Conservation (phyloP, 2,329 filamentous ascomycete species). For the Lachnellula subtilissima region DNA sequence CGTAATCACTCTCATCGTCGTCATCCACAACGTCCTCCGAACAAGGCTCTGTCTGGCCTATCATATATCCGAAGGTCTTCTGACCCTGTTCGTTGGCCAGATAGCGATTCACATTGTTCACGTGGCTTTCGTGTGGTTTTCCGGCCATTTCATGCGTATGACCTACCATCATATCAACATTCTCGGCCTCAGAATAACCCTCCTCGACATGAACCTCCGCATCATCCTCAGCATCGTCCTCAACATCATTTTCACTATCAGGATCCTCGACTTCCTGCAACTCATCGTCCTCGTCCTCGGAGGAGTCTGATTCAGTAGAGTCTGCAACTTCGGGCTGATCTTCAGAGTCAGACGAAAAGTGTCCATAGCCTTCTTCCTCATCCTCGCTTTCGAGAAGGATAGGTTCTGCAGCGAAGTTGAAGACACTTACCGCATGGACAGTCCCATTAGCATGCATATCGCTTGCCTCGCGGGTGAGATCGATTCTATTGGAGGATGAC, state of each 20-base stretch:
- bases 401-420: slow-evolving; percentile 9
- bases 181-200: slow-evolving; percentile 3
- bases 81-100: background rate
- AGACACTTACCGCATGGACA: slow-evolving; percentile 3
- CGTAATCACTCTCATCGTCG: slow-evolving; percentile 20
- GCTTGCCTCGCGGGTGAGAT: slow-evolving; percentile 13
- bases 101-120: background rate
- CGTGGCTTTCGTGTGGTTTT: too few species aligned
- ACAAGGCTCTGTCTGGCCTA: too few species aligned
- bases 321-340: slow-evolving; percentile 2
- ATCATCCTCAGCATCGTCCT: slow-evolving; percentile 7
- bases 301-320: slow-evolving; percentile 3
- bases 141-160: background rate
- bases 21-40: background rate
- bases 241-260: slow-evolving; percentile 10
- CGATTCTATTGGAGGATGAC: slow-evolving; percentile 8
- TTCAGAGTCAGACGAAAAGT: slow-evolving; percentile 14
- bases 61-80: background rate
- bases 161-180: background rate
- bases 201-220: slow-evolving; percentile 2
- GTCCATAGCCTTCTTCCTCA: slow-evolving; percentile 9
- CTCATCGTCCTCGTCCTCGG: slow-evolving; percentile 1
- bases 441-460: slow-evolving; percentile 8
- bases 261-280: slow-evolving; percentile 1
- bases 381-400: slow-evolving; percentile 14